Percentiles rank a stretch among this genome's conserved stretches.
phyloP scores from a whole-genome alignment of 805 yeast genomes.

The Pichia nanzhaoensis region DNA sequence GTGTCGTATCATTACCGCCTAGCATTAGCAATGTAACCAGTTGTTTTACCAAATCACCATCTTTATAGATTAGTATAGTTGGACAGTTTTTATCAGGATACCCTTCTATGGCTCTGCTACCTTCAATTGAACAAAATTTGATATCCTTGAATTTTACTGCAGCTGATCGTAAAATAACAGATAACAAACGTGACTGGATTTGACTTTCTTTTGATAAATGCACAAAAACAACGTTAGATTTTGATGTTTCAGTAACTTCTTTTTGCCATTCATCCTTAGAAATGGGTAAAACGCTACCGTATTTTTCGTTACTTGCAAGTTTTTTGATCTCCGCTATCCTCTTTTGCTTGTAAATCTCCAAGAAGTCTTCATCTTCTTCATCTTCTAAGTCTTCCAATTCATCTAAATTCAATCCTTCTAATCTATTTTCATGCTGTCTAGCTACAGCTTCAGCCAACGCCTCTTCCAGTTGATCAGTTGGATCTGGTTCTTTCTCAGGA shows the following conservation, averaged over 20 bases:
- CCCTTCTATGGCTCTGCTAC: constrained; percentile 81
- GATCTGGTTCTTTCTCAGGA: constrained; percentile 87
- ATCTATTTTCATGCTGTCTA: constrained; percentile 73
- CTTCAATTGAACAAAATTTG: constrained; percentile 91
- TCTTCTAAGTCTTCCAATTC: constrained; percentile 86
- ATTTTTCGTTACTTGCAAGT: constrained; percentile 48
- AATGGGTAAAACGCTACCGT: constrained; percentile 72
- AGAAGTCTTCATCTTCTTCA: constrained; percentile 88
- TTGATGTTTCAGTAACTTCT: constrained; percentile 80
- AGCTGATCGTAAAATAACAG: constrained; percentile 46
- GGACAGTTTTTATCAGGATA: constrained; percentile 92
- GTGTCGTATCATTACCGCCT: constrained; percentile 74
- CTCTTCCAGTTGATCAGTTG: constrained; percentile 79
- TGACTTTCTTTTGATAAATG: constrained; percentile 67
- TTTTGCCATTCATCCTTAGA: constrained; percentile 81
- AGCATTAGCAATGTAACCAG: constrained; percentile 70
- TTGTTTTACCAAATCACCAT: constrained; percentile 75
- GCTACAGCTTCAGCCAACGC: constrained; percentile 78
- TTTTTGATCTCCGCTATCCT: constrained; percentile 68
- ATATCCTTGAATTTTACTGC: constrained; percentile 72
- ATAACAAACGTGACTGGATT: constrained; percentile 67
- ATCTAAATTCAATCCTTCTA: constrained; percentile 68
- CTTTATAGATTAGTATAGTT: constrained; percentile 74
- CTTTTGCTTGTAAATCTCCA: constrained; percentile 68
- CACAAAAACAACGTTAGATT: constrained; percentile 58